Percentiles rank a stretch among this genome's conserved stretches.
phyloP scores from a whole-genome alignment of 1,284 basidiomycete genomes.

The Cryptococcus floricola region DNA sequence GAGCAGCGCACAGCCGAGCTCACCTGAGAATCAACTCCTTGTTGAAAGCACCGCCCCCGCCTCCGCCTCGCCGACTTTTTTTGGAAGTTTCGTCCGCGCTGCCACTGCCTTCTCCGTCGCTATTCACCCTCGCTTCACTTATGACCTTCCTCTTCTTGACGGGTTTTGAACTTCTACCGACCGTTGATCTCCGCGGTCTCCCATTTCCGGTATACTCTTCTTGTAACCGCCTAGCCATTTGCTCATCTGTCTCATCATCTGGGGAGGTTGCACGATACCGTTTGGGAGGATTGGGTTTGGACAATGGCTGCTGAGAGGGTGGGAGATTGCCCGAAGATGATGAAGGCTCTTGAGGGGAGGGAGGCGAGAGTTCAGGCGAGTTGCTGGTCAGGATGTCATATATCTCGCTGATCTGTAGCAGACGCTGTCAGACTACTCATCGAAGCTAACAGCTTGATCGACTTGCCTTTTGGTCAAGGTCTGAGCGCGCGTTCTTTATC shows the following conservation, averaged over 20 bases:
- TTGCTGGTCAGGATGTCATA: conserved; percentile 30
- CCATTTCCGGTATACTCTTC: conserved; percentile 3
- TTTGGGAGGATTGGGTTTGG: conserved; percentile 7
- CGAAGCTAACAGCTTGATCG: neutral
- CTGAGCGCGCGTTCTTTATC: conserved; percentile 38
- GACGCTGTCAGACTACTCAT: neutral
- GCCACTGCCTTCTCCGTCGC: conserved; percentile 16
- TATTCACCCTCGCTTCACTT: conserved; percentile 17
- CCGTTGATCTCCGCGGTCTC: neutral
- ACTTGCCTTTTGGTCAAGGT: conserved; percentile 44
- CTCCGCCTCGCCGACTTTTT: conserved; percentile 26
- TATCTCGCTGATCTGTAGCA: conserved; percentile 34
- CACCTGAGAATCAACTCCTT: conserved; percentile 47
- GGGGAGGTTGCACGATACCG: conserved; percentile 6
- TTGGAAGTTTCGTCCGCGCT: conserved; percentile 10
- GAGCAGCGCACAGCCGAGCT: conserved; percentile 5
- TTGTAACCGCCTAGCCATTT: conserved; percentile 18
- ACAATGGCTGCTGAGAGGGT: conserved; percentile 21
- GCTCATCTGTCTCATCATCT: conserved; percentile 16
- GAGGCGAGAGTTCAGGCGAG: neutral
- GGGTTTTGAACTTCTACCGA: conserved; percentile 1
- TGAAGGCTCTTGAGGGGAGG: conserved; percentile 17
- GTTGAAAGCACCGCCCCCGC: conserved; percentile 44
- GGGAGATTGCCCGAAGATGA: conserved; percentile 16
- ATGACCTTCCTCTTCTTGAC: conserved; percentile 13